These are phyloP conservation scores for Aspergillus taichungensis DNA, from an alignment of 495 filamentous ascomycete species.

Conservation along the genomic window DNA sequence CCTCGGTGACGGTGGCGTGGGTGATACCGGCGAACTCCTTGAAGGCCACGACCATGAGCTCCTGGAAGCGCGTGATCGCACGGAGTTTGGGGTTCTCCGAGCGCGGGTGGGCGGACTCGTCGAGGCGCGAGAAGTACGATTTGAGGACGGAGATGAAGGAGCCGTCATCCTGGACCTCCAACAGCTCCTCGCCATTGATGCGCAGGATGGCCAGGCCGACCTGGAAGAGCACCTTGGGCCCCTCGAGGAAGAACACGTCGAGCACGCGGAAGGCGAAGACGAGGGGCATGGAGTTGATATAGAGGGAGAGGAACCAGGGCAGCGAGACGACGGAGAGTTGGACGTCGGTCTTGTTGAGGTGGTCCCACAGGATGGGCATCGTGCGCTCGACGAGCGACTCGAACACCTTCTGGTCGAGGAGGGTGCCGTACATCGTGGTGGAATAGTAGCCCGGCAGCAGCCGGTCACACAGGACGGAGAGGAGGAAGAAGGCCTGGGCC, in stretches of 20 bases:
- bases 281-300: constrained; percentile 98
- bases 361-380: constrained; percentile 98
- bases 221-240: constrained; percentile 94
- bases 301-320: constrained; percentile 95
- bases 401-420: constrained; percentile 93
- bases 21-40: constrained; percentile 96
- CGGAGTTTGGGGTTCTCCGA: constrained; percentile 89
- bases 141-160: constrained; percentile 96
- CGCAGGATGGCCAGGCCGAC: constrained; percentile 89
- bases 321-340: constrained; percentile 98
- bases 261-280: constrained; percentile 94
- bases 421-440: constrained; percentile 95
- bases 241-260: constrained; percentile 97
- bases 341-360: constrained; percentile 87
- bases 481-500: constrained; percentile 86
- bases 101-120: constrained; percentile 91
- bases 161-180: constrained; percentile 94
- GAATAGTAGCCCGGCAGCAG: constrained; percentile 95
- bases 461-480: constrained; percentile 86
- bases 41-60: constrained; percentile 97
- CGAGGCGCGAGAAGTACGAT: constrained; percentile 83
- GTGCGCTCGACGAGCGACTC: constrained; percentile 96
- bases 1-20: constrained; percentile 79
- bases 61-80: constrained; percentile 91
- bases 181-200: constrained; percentile 94